Percentiles rank a stretch among this genome's conserved stretches.
phyloP scores from a whole-genome alignment of 768 basidiomycete genomes.

The Gloeopeniophorella convolvens region DNA sequence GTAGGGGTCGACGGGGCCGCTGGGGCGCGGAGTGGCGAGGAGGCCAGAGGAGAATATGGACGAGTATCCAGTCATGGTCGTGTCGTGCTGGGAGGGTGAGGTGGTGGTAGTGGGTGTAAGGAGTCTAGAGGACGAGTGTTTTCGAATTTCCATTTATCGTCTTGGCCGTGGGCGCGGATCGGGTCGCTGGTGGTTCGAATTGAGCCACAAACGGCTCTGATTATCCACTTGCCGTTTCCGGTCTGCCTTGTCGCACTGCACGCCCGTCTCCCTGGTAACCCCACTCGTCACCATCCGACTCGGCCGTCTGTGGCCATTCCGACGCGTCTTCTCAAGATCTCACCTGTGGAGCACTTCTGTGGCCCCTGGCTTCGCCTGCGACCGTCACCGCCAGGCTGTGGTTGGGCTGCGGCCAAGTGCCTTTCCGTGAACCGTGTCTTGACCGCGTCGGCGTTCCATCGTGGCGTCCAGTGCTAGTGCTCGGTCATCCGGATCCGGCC shows the following conservation, averaged over 20 bases:
- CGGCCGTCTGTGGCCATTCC: neutral
- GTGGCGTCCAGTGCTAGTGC: too few relatives aligned
- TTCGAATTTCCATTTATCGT: conserved; percentile 8
- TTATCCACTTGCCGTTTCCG: neutral
- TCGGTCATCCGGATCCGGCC: too few relatives aligned
- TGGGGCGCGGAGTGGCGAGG: conserved; percentile 40
- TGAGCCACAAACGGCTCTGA: neutral
- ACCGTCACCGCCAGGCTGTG: too few relatives aligned
- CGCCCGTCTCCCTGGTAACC: neutral
- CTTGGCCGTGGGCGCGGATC: too few relatives aligned
- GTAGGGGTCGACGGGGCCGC: conserved; percentile 17
- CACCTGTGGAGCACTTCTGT: too few relatives aligned
- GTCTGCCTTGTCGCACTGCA: neutral
- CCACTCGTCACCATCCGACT: neutral
- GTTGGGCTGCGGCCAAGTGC: too few relatives aligned
- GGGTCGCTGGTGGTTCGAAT: neutral
- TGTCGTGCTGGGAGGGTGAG: neutral
- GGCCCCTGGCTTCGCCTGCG: too few relatives aligned
- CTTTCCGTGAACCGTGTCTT: too few relatives aligned
- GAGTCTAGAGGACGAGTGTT: neutral
- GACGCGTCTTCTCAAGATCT: too few relatives aligned
- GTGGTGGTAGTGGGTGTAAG: neutral
- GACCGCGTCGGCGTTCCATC: too few relatives aligned
- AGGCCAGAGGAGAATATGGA: conserved; percentile 67
- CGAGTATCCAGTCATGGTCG: conserved; percentile 45